Evolutionary conservation across 495 filamentous ascomycete genomes (phyloP).

Genomic region (Aspergillus nidulans): DNA sequence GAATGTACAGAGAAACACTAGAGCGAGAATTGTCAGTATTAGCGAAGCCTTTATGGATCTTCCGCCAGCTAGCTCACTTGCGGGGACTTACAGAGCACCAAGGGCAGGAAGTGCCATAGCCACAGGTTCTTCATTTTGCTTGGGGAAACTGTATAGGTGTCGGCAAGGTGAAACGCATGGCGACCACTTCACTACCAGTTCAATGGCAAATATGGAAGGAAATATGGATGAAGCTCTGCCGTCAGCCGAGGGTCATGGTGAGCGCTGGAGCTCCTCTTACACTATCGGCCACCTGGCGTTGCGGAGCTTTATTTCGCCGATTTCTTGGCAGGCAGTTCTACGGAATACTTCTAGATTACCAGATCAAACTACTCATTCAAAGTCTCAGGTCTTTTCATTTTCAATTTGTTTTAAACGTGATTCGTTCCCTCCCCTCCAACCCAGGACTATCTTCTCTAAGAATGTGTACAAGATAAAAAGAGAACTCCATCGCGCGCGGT

Average conservation of each 20-base stretch:
- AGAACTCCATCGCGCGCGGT: conserved; percentile 24
- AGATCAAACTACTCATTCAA: too few relatives aligned
- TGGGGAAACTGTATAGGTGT: conserved; percentile 18
- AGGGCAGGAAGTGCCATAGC: conserved; percentile 33
- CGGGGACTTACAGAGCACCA: conserved; percentile 38
- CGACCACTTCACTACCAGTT: conserved; percentile 22
- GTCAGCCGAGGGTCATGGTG: conserved; percentile 12
- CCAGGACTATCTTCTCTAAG: conserved; percentile 17
- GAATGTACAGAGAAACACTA: conserved; percentile 38
- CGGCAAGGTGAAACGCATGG: conserved; percentile 36
- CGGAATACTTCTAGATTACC: too few relatives aligned
- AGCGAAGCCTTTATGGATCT: conserved; percentile 16
- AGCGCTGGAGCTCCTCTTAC: not conserved
- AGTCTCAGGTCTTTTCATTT: conserved; percentile 16
- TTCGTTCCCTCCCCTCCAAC: conserved; percentile 12
- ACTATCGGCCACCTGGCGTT: conserved; percentile 42
- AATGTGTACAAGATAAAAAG: conserved; percentile 25
- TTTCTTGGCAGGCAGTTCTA: not conserved
- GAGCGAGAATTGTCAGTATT: conserved; percentile 12
- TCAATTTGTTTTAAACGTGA: conserved; percentile 15
- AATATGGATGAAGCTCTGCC: not conserved
- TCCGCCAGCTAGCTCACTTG: not conserved
- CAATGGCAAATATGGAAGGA: not conserved
- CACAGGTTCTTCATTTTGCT: conserved; percentile 39
- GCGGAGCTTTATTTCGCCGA: conserved; percentile 43